phyloP scores from a whole-genome alignment of 768 basidiomycete species.

The Tulasnella sp. region DNA sequence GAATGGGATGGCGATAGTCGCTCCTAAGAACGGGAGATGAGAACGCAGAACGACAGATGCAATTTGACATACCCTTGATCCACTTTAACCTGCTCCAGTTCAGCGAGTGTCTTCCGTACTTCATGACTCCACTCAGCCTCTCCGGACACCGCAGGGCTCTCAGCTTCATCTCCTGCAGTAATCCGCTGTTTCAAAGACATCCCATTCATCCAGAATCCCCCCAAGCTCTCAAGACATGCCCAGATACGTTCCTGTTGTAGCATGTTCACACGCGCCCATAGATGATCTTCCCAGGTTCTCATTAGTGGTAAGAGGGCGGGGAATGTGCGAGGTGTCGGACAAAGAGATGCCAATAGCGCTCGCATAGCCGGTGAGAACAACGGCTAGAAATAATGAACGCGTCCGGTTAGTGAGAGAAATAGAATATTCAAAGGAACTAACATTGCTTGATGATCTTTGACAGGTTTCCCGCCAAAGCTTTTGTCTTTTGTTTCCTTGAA shows the following conservation, averaged over 20 bases:
- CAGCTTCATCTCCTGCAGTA: conserved; percentile 15
- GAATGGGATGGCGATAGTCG: conserved; percentile 48
- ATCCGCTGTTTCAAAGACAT: background rate
- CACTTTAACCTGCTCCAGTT: conserved; percentile 43
- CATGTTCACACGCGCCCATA: conserved; percentile 81
- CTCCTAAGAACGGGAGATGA: background rate
- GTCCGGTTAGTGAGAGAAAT: background rate
- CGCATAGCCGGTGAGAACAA: conserved; percentile 59
- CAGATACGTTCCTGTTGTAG: conserved; percentile 72
- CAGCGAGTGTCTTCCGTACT: conserved; percentile 43
- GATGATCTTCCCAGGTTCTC: conserved; percentile 84
- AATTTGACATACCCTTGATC: conserved; percentile 44
- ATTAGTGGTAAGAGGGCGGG: conserved; percentile 48
- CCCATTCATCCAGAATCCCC: conserved; percentile 71
- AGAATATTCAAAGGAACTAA: conserved; percentile 22
- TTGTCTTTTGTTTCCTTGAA: conserved; percentile 65
- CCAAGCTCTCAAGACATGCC: conserved; percentile 47
- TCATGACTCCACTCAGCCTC: conserved; percentile 56
- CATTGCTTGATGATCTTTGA: conserved; percentile 62
- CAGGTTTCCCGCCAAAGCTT: conserved; percentile 83
- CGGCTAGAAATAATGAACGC: conserved; percentile 27
- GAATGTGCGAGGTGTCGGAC: conserved; percentile 54
- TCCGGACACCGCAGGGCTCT: conserved; percentile 22
- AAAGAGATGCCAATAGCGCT: conserved; percentile 76
- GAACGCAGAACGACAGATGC: background rate